Evolutionary conservation across 495 filamentous ascomycete genomes (phyloP).

Genomic region (Haplographium delicatum): DNA sequence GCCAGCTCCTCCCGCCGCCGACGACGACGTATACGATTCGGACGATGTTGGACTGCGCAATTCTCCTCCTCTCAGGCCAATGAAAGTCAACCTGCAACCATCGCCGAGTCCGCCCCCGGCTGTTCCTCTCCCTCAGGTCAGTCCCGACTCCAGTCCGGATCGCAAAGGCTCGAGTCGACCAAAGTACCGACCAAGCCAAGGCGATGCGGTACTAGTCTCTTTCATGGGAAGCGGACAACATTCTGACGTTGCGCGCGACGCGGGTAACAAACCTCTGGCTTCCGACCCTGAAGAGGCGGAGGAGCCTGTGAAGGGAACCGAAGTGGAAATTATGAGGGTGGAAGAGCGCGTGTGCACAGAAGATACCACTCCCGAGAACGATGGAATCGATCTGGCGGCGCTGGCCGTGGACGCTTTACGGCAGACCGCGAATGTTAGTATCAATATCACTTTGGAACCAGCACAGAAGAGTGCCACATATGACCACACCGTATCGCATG

Average conservation of each 20-base stretch:
- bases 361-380: slow-evolving; percentile 19
- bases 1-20: background rate
- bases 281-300: slow-evolving; percentile 39
- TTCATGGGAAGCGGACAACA: slow-evolving; percentile 45
- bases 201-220: slow-evolving; percentile 50
- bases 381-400: slow-evolving; percentile 17
- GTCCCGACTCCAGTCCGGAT: slow-evolving; percentile 14
- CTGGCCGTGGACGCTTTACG: slow-evolving; percentile 26
- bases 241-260: slow-evolving; percentile 39
- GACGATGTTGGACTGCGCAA: slow-evolving; percentile 21
- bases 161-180: slow-evolving; percentile 14
- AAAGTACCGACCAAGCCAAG: slow-evolving; percentile 28
- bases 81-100: slow-evolving; percentile 19
- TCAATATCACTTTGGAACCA: too few species aligned
- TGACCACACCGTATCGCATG: slow-evolving; percentile 12
- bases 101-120: slow-evolving; percentile 21
- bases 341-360: slow-evolving; percentile 20
- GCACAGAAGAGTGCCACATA: slow-evolving; percentile 19
- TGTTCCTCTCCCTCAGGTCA: slow-evolving; percentile 13
- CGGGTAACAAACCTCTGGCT: slow-evolving; percentile 33
- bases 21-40: slow-evolving; percentile 20
- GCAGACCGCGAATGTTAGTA: slow-evolving; percentile 17
- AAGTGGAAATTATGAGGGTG: slow-evolving; percentile 17
- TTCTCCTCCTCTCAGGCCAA: slow-evolving; percentile 21
- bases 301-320: slow-evolving; percentile 29